Evolutionary conservation across 2,329 filamentous ascomycete genomes (phyloP).

Genomic region (Paraconiothyrium sp.): DNA sequence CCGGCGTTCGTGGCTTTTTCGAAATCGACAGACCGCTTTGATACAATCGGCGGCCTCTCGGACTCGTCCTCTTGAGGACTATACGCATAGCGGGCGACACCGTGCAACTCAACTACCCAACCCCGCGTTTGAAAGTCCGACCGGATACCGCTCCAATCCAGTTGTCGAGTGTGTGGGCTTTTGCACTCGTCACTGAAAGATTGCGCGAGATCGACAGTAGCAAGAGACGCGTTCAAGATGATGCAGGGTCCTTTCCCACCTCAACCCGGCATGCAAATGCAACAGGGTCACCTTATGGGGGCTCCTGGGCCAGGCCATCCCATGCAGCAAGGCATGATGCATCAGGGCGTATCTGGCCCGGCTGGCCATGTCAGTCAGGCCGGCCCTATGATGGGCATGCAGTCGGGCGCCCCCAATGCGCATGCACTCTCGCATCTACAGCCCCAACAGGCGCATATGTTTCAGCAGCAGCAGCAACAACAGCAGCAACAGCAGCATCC

Average conservation of each 20-base stretch:
- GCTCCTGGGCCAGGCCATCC: slow-evolving; percentile 76
- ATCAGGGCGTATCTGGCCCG: slow-evolving; percentile 77
- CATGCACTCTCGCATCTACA: slow-evolving; percentile 78
- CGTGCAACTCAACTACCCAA: slow-evolving; percentile 14
- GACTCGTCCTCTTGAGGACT: slow-evolving; percentile 18
- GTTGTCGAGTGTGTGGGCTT: slow-evolving; percentile 1
- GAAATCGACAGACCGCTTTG: neutral
- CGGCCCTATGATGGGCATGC: slow-evolving; percentile 79
- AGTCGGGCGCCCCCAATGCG: slow-evolving; percentile 71
- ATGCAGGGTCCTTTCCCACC: slow-evolving; percentile 78
- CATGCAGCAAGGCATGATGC: slow-evolving; percentile 74
- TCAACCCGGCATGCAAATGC: slow-evolving; percentile 76
- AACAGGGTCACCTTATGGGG: slow-evolving; percentile 70
- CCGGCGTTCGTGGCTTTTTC: neutral
- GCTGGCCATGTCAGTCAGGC: slow-evolving; percentile 75
- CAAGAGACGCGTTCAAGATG: slow-evolving; percentile 59
- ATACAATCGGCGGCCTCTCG: neutral
- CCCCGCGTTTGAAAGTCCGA: slow-evolving; percentile 1
- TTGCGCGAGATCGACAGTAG: slow-evolving; percentile 26
- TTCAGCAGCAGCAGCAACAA: slow-evolving; percentile 60
- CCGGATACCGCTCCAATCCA: neutral
- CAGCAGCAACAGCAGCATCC: slow-evolving; percentile 47
- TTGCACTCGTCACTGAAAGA: slow-evolving; percentile 17
- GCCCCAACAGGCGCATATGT: slow-evolving; percentile 67
- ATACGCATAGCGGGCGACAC: slow-evolving; percentile 26